Evolutionary conservation across 1,284 basidiomycete species (phyloP).

Genomic region (Xerocomus cyaneibrunnescens): DNA sequence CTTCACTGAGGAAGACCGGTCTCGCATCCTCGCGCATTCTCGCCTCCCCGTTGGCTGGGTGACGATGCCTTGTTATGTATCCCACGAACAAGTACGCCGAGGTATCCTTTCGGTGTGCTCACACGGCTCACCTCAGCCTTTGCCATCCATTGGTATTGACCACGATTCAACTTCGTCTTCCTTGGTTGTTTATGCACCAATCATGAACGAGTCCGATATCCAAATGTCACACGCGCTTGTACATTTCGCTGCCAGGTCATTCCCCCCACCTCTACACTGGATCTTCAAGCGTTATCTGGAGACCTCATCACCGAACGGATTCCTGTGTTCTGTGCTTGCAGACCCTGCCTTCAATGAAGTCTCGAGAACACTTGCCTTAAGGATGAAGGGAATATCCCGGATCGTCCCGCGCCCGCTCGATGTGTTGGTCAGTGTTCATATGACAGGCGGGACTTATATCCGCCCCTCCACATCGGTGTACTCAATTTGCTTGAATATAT

Average conservation of each 20-base stretch:
- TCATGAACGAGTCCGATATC: conserved; percentile 20
- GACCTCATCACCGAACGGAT: conserved; percentile 14
- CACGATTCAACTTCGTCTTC: conserved; percentile 50
- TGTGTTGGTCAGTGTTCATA: conserved; percentile 31
- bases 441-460: conserved; percentile 13
- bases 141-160: conserved; percentile 40
- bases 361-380: conserved; percentile 15
- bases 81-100: conserved; percentile 33
- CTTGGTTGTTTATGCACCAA: conserved; percentile 41
- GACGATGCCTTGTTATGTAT: conserved; percentile 10
- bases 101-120: conserved; percentile 17
- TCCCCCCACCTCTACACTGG: conserved; percentile 36
- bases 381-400: conserved; percentile 15
- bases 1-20: conserved; percentile 45
- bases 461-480: conserved; percentile 23
- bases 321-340: conserved; percentile 23
- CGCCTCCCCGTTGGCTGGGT: conserved; percentile 44
- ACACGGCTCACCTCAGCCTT: not conserved
- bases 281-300: conserved; percentile 39
- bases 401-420: conserved; percentile 7
- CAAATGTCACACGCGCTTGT: conserved; percentile 33
- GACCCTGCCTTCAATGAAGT: conserved; percentile 16
- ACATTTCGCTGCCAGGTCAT: conserved; percentile 44
- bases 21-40: conserved; percentile 46
- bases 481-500: conserved; percentile 32